Evolutionary conservation across 2,329 filamentous ascomycete species (phyloP).

Genomic region (Aspergillus melleus): DNA sequence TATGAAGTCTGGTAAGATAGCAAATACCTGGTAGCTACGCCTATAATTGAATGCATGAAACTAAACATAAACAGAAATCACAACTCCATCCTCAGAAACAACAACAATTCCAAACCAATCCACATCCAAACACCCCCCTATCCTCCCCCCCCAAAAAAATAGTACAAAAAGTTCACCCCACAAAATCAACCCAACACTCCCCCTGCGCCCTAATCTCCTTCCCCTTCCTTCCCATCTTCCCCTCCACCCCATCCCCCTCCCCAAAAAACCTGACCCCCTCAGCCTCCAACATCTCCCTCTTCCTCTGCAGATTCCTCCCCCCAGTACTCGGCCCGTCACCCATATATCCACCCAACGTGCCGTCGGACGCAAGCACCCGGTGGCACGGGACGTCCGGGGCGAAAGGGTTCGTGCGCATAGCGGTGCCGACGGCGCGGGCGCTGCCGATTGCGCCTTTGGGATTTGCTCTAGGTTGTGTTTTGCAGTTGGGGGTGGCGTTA

Average conservation of each 20-base stretch:
- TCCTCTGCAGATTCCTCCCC: constrained; percentile 41
- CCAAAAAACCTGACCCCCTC: constrained; percentile 39
- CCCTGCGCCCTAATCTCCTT: constrained; percentile 26
- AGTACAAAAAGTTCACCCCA: constrained; percentile 3
- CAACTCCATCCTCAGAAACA: too few species aligned
- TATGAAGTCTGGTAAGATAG: background rate
- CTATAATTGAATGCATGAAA: too few species aligned
- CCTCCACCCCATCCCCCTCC: constrained; percentile 31
- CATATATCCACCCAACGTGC: constrained; percentile 56
- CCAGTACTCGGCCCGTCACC: constrained; percentile 51
- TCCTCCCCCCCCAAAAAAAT: background rate
- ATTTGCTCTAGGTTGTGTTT: too few species aligned
- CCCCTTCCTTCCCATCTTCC: constrained; percentile 21
- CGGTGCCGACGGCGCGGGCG: constrained; percentile 75
- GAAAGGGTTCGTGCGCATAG: constrained; percentile 75
- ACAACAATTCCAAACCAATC: too few species aligned
- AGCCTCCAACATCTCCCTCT: constrained; percentile 31
- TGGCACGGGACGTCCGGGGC: constrained; percentile 81
- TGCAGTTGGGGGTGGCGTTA: too few species aligned
- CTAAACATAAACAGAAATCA: background rate
- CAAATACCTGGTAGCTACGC: background rate
- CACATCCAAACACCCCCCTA: too few species aligned
- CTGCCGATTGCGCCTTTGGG: constrained; percentile 26
- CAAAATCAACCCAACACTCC: constrained; percentile 35
- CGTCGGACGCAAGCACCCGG: constrained; percentile 72